Percentiles rank a stretch among this genome's conserved stretches.
phyloP scores from a whole-genome alignment of 1,139 yeast species.

The Nakaseomyces delphensis region DNA sequence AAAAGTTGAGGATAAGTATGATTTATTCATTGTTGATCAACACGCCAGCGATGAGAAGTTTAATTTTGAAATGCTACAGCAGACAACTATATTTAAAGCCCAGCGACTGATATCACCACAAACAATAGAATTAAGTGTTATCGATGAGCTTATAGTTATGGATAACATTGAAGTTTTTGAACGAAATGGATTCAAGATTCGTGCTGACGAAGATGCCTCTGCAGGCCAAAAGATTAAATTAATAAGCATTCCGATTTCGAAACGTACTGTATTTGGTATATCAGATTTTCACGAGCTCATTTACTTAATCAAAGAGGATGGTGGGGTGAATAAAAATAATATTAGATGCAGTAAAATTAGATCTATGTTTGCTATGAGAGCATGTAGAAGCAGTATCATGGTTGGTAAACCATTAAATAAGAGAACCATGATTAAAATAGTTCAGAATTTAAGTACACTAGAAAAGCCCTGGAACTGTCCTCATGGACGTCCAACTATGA shows the following conservation, averaged over 20 bases:
- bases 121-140: slow-evolving; percentile 54
- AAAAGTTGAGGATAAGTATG: slow-evolving; percentile 35
- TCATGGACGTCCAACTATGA: slow-evolving; percentile 94
- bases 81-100: slow-evolving; percentile 45
- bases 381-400: slow-evolving; percentile 92
- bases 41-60: slow-evolving; percentile 96
- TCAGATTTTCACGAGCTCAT: slow-evolving; percentile 72
- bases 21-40: slow-evolving; percentile 84
- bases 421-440: slow-evolving; percentile 58
- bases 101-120: slow-evolving; percentile 70
- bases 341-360: slow-evolving; percentile 71
- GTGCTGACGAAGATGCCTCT: slow-evolving; percentile 37
- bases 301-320: slow-evolving; percentile 43
- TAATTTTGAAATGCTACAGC: slow-evolving; percentile 68
- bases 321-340: slow-evolving; percentile 33
- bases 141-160: slow-evolving; percentile 65
- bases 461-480: slow-evolving; percentile 99
- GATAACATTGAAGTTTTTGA: slow-evolving; percentile 51
- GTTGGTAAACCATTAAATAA: slow-evolving; percentile 63
- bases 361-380: slow-evolving; percentile 84
- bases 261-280: slow-evolving; percentile 54
- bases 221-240: slow-evolving; percentile 55
- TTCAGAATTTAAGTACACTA: slow-evolving; percentile 54
- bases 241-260: slow-evolving; percentile 64
- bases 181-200: slow-evolving; percentile 67